These are phyloP conservation scores for Panus rudis DNA, from an alignment of 768 basidiomycete species.

Conservation along the genomic window DNA sequence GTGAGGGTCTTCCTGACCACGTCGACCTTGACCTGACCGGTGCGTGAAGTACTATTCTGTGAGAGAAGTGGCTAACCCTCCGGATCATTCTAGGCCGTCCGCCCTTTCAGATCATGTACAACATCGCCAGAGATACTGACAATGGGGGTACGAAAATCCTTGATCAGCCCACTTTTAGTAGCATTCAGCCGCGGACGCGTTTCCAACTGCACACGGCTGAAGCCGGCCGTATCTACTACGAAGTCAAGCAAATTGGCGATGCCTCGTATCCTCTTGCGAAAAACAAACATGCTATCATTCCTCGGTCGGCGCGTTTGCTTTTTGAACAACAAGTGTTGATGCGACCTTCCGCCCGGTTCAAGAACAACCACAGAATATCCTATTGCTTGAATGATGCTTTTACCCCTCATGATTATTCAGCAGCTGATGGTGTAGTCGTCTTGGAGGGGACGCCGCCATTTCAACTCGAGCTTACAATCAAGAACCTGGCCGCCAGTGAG, in stretches of 20 bases:
- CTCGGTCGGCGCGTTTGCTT: constrained; percentile 58
- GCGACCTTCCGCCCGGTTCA: constrained; percentile 78
- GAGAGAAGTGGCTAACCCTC: not conserved
- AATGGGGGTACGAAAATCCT: constrained; percentile 62
- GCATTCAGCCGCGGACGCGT: constrained; percentile 72
- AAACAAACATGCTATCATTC: constrained; percentile 54
- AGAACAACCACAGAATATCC: constrained; percentile 52
- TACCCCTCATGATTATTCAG: constrained; percentile 42
- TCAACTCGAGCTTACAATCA: constrained; percentile 64
- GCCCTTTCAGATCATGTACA: constrained; percentile 93
- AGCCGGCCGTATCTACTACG: constrained; percentile 80
- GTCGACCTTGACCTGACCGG: constrained; percentile 82
- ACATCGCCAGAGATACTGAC: constrained; percentile 65
- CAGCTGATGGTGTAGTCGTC: constrained; percentile 53
- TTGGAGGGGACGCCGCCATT: constrained; percentile 88
- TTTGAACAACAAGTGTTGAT: constrained; percentile 83
- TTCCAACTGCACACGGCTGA: constrained; percentile 76
- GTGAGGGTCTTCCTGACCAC: constrained; percentile 74
- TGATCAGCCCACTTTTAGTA: constrained; percentile 76
- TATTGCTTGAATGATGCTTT: constrained; percentile 74
- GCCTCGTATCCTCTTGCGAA: constrained; percentile 73
- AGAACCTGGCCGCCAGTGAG: constrained; percentile 67
- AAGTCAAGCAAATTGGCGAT: constrained; percentile 86
- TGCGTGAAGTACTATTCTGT: constrained; percentile 21
- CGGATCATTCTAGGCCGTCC: constrained; percentile 53